phyloP scores from a whole-genome alignment of 2,329 filamentous ascomycete genomes.

The Fusarium lateritium region DNA sequence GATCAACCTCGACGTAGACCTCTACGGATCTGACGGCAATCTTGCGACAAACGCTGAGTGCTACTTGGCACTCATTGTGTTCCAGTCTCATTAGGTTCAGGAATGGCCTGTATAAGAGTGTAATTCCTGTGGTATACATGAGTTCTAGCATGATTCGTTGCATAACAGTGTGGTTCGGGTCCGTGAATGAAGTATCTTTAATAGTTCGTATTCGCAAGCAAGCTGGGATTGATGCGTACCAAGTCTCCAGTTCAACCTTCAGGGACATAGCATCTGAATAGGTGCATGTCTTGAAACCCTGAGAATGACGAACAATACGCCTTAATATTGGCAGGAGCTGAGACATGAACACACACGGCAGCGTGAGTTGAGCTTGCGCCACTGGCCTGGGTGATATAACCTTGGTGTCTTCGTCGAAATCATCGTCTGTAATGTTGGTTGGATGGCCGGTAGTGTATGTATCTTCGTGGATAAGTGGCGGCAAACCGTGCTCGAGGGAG shows the following conservation, averaged over 20 bases:
- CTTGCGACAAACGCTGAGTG: conserved; percentile 16
- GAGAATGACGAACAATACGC: conserved; percentile 20
- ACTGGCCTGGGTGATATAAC: not conserved
- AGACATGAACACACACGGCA: conserved; percentile 21
- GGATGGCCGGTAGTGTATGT: conserved; percentile 3
- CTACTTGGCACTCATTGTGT: not conserved
- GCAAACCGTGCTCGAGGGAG: conserved; percentile 23
- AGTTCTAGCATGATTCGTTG: conserved; percentile 29
- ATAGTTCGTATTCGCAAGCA: conserved; percentile 11
- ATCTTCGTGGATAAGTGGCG: conserved; percentile 16
- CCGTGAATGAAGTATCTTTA: conserved; percentile 12
- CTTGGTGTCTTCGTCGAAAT: conserved; percentile 14
- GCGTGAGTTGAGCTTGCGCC: not conserved
- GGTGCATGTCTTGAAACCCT: conserved; percentile 8
- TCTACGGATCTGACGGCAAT: conserved; percentile 19
- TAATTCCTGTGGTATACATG: conserved; percentile 17
- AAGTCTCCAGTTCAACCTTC: not conserved
- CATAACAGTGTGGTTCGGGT: conserved; percentile 3
- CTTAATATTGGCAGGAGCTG: conserved; percentile 13
- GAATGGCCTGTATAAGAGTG: conserved; percentile 25
- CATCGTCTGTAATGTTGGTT: conserved; percentile 16
- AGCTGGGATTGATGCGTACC: conserved; percentile 26
- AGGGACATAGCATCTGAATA: conserved; percentile 1
- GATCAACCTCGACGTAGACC: conserved; percentile 29
- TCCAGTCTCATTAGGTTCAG: not conserved